phyloP scores from a whole-genome alignment of 2,329 filamentous ascomycete species.

The Aspergillus aculeatus region DNA sequence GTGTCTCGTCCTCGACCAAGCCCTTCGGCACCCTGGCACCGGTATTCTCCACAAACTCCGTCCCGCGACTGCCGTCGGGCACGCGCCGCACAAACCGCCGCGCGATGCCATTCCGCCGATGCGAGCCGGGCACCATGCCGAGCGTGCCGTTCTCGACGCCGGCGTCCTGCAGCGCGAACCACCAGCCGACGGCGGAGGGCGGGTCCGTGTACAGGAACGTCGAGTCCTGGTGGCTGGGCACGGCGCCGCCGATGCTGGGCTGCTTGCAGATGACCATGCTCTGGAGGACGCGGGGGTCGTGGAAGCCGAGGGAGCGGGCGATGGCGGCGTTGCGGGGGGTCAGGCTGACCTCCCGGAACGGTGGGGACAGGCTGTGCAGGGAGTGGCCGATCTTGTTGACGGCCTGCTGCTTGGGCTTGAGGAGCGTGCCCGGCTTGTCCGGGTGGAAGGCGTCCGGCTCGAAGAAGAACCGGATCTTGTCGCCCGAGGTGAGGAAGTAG shows the following conservation, averaged over 20 bases:
- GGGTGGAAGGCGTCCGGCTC: slow-evolving; percentile 80
- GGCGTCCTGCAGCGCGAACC: slow-evolving; percentile 95
- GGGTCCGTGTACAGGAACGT: slow-evolving; percentile 90
- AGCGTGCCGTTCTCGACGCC: slow-evolving; percentile 83
- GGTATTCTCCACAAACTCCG: slow-evolving; percentile 69
- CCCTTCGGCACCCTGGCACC: slow-evolving; percentile 63
- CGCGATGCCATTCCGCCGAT: slow-evolving; percentile 58
- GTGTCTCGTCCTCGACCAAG: slow-evolving; percentile 44
- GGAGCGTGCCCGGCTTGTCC: slow-evolving; percentile 58
- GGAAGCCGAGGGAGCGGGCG: slow-evolving; percentile 69
- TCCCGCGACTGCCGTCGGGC: slow-evolving; percentile 40
- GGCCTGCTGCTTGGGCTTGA: slow-evolving; percentile 75
- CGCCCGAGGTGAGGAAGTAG: slow-evolving; percentile 87
- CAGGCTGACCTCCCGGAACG: slow-evolving; percentile 59
- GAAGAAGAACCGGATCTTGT: slow-evolving; percentile 96
- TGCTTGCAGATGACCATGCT: slow-evolving; percentile 99
- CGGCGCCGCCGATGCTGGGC: slow-evolving; percentile 88
- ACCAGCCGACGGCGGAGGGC: slow-evolving; percentile 88
- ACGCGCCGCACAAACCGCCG: slow-evolving; percentile 69
- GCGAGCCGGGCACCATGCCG: slow-evolving; percentile 79
- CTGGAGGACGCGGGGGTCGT: slow-evolving; percentile 76
- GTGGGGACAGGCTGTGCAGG: slow-evolving; percentile 66
- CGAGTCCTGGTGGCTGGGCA: slow-evolving; percentile 87
- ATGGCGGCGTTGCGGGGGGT: slow-evolving; percentile 57
- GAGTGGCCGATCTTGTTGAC: slow-evolving; percentile 89